Evolutionary conservation across 225 moss, liverwort and hornwort species (phyloP), one percentile per base, ranked within the genome.

Genomic region (Ulota crispa): DNA sequence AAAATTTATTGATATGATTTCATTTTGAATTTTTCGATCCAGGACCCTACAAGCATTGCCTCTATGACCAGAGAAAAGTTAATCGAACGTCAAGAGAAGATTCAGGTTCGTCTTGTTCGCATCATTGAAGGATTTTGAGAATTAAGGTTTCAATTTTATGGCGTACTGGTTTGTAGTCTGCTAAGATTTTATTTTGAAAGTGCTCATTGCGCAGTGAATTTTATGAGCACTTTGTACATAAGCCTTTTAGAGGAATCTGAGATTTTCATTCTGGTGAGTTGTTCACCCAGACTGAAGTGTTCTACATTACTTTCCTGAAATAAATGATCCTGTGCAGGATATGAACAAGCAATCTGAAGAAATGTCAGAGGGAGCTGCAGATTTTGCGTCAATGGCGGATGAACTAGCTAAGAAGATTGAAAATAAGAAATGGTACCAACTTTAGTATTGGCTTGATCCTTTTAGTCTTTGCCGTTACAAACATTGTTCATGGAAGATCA

Each of bases 311-410:
- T 66, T 26, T 82, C 37, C 45, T 54, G 50, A 34, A 68, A 31
- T 18, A 13, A 32, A 64, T 80, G 37, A 52, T 64, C 5, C 1
- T 82, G 72, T 86, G 83, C 88, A 97, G 96, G 92, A 87, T 66
- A 86, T 97, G 62, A 88, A 92, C 69, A 84, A 92, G 80, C 80
- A 91, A 73, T 91, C 95, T 57, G 89, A 93, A 70, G 92, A 97
- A 80, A 70, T 97, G 86, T 81, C 84, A 73, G 87, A 91, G 68
- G 93, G 90, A 70, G 95, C 96, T 74, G 90, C 83, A 81, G 84
- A 91, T 80, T 97, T 97, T 84, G 95, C 95, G 50, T 95, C 96
- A 27, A 77, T 97, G 72, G 96, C 95, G 13, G 93, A 94, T 81
- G 90, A 97, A 73, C 87, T 97, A 70, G 92, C 90, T 19, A 97